Base-by-base conservation (phyloP, 2,329 filamentous ascomycete species). In the Hirsutella thompsonii region DNA sequence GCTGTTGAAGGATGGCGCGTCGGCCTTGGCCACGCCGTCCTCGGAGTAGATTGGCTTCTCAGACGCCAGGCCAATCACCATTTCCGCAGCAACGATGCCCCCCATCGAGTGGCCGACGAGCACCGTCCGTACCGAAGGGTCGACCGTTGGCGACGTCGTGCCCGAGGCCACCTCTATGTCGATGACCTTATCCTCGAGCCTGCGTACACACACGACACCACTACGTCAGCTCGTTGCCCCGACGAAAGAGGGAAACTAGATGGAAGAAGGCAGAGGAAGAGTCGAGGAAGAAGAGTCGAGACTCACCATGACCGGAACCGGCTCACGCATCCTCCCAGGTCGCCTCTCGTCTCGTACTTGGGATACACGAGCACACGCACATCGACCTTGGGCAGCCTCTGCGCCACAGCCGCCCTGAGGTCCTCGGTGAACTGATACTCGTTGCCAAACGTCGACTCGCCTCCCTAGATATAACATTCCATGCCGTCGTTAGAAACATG, bases 71-170 rank as follows among this genome's bases (percentile, higher is more conserved):
- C 80, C 73, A 50, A 95, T 75, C 47, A 90, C 70, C 13, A 87
- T 83, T 57, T 96, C 92, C 28, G 88, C 90, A 10, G 87, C 90
- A 37, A 96, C 88, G 52, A 96, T 95, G 51, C 92, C 92, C 51
- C 84, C 84, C 84, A 83, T 95, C 8, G 83, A 89, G 59, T 95
- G 89, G 20, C 89, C 89, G 43, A 93, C 67, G 14, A 95, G 73
- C 37, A 94, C 72, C 21, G 83, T 82, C 53, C 79, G 81, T 18
- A 94, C 86, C 0, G 82, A 87, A 5, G 88, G 87, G 46, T 93
- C 86, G 47, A 94, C 73, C 1, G 85, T 94, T 1, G 89, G 89
- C 5, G 83, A 89, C 1, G 84, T 76, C 0, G 87, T 90, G 36
- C 72, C 71, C 50, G 84, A 83, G 21, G 74, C 79, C 43, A 95